These are phyloP conservation scores for Populus tremula DNA, from an alignment of 345 rosid species.

Conservation along the genomic window DNA sequence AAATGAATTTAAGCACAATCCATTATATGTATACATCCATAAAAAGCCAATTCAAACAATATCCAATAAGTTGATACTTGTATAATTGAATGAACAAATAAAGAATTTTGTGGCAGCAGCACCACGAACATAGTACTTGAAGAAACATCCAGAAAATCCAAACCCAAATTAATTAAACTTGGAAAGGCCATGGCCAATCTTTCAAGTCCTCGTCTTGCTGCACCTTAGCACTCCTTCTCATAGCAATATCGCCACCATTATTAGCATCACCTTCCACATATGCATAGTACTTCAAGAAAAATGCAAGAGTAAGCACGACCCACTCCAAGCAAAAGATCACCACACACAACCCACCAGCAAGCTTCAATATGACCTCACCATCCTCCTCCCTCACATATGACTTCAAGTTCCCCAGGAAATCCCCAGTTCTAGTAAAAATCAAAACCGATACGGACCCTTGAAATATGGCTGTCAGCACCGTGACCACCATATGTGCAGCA, in stretches of 20 bases:
- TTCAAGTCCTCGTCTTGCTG: conserved; percentile 71
- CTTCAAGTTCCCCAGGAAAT: conserved; percentile 60
- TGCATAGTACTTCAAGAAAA: conserved; percentile 73
- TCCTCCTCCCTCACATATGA: conserved; percentile 87
- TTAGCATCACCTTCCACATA: conserved; percentile 52
- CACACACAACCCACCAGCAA: conserved; percentile 73
- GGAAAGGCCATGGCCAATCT: conserved; percentile 84
- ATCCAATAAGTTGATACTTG: not conserved
- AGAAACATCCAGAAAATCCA: not conserved
- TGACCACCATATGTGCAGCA: conserved; percentile 78
- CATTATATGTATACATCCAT: not conserved
- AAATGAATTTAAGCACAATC: not conserved
- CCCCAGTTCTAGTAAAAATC: conserved; percentile 65
- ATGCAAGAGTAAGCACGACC: conserved; percentile 83
- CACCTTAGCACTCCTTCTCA: conserved; percentile 62
- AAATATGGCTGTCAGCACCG: conserved; percentile 81
- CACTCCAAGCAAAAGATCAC: conserved; percentile 80
- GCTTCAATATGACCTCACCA: conserved; percentile 66
- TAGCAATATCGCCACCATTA: conserved; percentile 4
- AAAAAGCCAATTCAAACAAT: not conserved
- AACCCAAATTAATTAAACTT: conserved; percentile 39
- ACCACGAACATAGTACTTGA: not conserved
- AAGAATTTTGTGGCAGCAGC: not conserved
- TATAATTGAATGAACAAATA: not conserved
- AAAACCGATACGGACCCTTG: conserved; percentile 85